Percentiles rank a stretch among this genome's conserved stretches.
Conservation (phyloP, 1,284 basidiomycete species). For the Papiliotrema laurentii region DNA sequence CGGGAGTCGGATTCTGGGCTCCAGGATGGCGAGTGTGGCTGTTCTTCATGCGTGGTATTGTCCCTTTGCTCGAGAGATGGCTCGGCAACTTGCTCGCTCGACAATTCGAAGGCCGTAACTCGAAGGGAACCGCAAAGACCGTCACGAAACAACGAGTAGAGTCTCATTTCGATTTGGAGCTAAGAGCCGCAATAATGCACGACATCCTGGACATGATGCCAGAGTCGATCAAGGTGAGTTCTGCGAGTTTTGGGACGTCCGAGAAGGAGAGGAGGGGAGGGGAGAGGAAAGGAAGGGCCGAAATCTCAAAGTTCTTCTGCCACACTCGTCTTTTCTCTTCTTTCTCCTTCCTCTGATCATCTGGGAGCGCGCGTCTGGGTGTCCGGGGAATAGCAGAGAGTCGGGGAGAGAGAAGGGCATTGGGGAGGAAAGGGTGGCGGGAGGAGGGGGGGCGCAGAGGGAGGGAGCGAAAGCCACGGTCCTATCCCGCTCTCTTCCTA, state of each 20-base stretch:
- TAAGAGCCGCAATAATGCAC: constrained; percentile 98
- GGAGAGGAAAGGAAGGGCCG: not conserved
- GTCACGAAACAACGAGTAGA: constrained; percentile 99
- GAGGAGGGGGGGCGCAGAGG: too few species aligned
- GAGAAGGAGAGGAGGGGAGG: not conserved
- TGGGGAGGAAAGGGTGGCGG: too few species aligned
- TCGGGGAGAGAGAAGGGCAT: too few species aligned
- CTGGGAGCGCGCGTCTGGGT: too few species aligned
- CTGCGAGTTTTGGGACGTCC: not conserved
- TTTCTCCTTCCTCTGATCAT: too few species aligned
- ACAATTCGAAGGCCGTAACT: constrained; percentile 96
- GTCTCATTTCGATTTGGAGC: constrained; percentile 95
- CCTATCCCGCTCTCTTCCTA: too few species aligned
- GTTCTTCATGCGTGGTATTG: constrained; percentile 99
- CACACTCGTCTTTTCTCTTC: too few species aligned
- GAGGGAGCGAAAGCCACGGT: too few species aligned
- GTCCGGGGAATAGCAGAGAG: too few species aligned
- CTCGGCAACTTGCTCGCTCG: constrained; percentile 95
- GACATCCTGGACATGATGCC: constrained; percentile 98
- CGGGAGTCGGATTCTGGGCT: constrained; percentile 99
- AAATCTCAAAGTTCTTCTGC: not conserved
- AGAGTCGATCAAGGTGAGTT: constrained; percentile 83
- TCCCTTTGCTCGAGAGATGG: constrained; percentile 95
- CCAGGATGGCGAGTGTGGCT: constrained; percentile 99
- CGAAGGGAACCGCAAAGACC: constrained; percentile 89